A percentile compares a stretch with the other conserved stretches of the same genome.
Conservation (phyloP, 768 basidiomycete genomes). For the Asterophora parasitica region DNA sequence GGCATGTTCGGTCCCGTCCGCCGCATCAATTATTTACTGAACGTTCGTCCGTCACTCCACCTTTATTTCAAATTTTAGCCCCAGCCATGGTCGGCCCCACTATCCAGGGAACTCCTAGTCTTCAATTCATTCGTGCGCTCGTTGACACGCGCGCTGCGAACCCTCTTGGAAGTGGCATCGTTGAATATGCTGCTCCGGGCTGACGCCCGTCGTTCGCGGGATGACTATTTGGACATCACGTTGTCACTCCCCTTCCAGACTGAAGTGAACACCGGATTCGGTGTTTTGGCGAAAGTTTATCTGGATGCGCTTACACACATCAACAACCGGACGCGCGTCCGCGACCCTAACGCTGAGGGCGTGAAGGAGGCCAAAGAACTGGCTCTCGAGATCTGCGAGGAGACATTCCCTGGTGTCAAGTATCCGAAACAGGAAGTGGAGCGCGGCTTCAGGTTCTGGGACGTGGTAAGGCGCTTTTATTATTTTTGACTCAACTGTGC, state of each 20-base stretch:
- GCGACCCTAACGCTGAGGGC: constrained; percentile 71
- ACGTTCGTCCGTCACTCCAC: not conserved
- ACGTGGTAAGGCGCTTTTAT: constrained; percentile 61
- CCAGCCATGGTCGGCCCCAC: constrained; percentile 91
- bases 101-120: constrained; percentile 93
- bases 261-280: constrained; percentile 97
- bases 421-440: constrained; percentile 84
- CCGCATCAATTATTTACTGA: constrained; percentile 3
- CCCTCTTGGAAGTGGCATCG: constrained; percentile 84
- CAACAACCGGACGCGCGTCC: constrained; percentile 73
- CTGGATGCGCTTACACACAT: constrained; percentile 88
- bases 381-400: constrained; percentile 89
- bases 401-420: constrained; percentile 93
- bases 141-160: constrained; percentile 84
- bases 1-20: constrained; percentile 40
- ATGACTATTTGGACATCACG: constrained; percentile 89
- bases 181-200: constrained; percentile 90
- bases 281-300: constrained; percentile 95
- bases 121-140: constrained; percentile 98
- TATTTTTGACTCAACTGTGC: not conserved
- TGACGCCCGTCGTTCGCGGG: constrained; percentile 81
- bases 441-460: constrained; percentile 98
- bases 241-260: constrained; percentile 91
- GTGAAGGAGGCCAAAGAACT: constrained; percentile 79
- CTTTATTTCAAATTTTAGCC: constrained; percentile 39